phyloP scores from a whole-genome alignment of 805 yeast species.

The Nakazawaea ernobii region DNA sequence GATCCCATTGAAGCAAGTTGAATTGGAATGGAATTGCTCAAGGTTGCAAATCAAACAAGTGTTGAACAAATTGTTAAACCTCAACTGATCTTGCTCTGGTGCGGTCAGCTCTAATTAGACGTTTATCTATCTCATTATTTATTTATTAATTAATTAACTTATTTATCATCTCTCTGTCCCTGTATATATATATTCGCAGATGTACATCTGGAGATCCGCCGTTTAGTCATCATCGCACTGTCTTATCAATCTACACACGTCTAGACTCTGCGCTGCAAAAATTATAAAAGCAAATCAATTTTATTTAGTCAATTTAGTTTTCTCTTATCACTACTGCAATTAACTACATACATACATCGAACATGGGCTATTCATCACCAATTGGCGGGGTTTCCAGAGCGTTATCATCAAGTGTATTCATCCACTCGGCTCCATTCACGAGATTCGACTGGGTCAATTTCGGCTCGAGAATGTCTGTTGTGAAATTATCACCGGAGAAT shows the following conservation, averaged over 20 bases:
- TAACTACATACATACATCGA: too few relatives aligned
- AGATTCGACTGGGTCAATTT: slow-evolving; percentile 23
- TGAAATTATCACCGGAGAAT: slow-evolving; percentile 21
- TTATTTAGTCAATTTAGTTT: not conserved
- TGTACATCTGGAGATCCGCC: too few relatives aligned
- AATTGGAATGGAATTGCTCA: slow-evolving; percentile 31
- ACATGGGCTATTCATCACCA: slow-evolving; percentile 34
- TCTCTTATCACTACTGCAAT: too few relatives aligned
- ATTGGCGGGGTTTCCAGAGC: slow-evolving; percentile 34
- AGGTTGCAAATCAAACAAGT: slow-evolving; percentile 22
- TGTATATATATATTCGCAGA: too few relatives aligned
- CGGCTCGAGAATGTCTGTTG: slow-evolving; percentile 35
- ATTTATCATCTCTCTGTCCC: too few relatives aligned
- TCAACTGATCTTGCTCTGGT: too few relatives aligned
- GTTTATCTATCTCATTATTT: not conserved
- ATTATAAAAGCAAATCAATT: not conserved
- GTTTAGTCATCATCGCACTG: not conserved
- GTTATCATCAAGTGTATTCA: slow-evolving; percentile 23
- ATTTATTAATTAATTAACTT: not conserved
- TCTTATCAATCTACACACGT: not conserved
- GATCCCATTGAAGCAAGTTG: slow-evolving; percentile 29
- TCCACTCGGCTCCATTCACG: slow-evolving; percentile 30
- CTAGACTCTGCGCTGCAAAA: too few relatives aligned
- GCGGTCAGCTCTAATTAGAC: too few relatives aligned
- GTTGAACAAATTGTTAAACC: slow-evolving; percentile 20